Evolutionary conservation across 2,329 filamentous ascomycete species (phyloP).

Genomic region (Aureobasidium subglaciale): DNA sequence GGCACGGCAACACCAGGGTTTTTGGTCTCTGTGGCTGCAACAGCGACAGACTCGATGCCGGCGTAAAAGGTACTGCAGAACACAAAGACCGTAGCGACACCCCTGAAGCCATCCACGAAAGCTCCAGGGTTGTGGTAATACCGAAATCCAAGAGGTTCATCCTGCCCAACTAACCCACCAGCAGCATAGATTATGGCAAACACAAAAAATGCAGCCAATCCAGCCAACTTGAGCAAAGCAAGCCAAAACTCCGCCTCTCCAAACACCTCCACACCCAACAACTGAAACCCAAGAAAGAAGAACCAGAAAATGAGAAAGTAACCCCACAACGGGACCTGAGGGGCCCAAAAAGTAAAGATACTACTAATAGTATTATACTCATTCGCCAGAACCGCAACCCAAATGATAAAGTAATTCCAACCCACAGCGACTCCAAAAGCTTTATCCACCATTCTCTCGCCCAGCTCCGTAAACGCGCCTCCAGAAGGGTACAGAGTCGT

Average conservation of each 20-base stretch:
- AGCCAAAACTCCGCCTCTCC: constrained; percentile 41
- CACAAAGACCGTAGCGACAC: constrained; percentile 37
- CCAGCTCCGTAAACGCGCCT: constrained; percentile 64
- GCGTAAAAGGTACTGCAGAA: constrained; percentile 42
- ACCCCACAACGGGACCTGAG: constrained; percentile 37
- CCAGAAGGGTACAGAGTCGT: constrained; percentile 66
- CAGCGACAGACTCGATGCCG: constrained; percentile 46
- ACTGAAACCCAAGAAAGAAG: constrained; percentile 32
- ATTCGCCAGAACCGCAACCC: constrained; percentile 59
- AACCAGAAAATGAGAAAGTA: constrained; percentile 38
- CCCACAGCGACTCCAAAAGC: constrained; percentile 62
- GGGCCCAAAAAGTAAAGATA: constrained; percentile 60
- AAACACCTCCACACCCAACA: constrained; percentile 35
- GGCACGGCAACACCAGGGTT: constrained; percentile 42
- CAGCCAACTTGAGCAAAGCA: constrained; percentile 34
- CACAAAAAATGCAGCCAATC: constrained; percentile 34
- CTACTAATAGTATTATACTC: constrained; percentile 64
- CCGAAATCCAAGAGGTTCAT: constrained; percentile 25
- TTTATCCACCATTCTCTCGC: constrained; percentile 63
- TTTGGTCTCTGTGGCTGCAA: constrained; percentile 46
- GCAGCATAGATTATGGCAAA: constrained; percentile 34
- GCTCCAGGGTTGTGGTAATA: constrained; percentile 36
- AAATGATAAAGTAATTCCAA: constrained; percentile 67
- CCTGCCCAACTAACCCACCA: constrained; percentile 26
- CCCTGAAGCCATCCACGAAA: constrained; percentile 34